Conservation (phyloP, 352 stramenopile genomes). For the Phytophthora pisi region DNA sequence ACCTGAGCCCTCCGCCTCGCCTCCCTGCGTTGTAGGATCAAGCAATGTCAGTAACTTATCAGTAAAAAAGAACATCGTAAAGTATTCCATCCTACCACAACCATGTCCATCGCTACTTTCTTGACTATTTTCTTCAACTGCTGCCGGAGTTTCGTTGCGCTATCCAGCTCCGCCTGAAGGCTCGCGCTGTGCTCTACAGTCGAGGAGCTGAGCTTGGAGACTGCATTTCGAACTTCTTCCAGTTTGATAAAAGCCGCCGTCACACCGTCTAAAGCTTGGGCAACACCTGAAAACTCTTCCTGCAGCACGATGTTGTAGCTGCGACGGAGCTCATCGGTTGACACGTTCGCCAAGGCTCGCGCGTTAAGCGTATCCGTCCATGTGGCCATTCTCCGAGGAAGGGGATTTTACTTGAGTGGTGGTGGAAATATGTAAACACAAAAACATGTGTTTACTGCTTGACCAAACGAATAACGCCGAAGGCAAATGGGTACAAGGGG, state of each 20-base stretch:
- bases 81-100: neutral
- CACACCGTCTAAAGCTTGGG: neutral
- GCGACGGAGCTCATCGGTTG: too few relatives aligned
- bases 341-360: neutral
- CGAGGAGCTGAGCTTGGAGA: neutral
- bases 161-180: neutral
- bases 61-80: too few relatives aligned
- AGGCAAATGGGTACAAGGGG: too few relatives aligned
- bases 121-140: neutral
- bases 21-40: neutral
- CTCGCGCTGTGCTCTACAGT: neutral
- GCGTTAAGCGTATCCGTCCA: neutral
- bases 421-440: neutral
- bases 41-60: too few relatives aligned
- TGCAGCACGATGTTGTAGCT: neutral
- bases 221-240: neutral
- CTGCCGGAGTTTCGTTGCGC: neutral
- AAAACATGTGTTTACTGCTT: too few relatives aligned
- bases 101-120: neutral
- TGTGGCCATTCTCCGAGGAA: neutral
- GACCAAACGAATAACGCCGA: neutral
- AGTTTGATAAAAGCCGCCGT: neutral
- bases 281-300: neutral
- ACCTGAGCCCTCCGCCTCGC: neutral
- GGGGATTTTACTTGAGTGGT: neutral